These are phyloP conservation scores for Macrolepiota dolichaula DNA, from an alignment of 768 basidiomycete genomes.

Conservation along the genomic window DNA sequence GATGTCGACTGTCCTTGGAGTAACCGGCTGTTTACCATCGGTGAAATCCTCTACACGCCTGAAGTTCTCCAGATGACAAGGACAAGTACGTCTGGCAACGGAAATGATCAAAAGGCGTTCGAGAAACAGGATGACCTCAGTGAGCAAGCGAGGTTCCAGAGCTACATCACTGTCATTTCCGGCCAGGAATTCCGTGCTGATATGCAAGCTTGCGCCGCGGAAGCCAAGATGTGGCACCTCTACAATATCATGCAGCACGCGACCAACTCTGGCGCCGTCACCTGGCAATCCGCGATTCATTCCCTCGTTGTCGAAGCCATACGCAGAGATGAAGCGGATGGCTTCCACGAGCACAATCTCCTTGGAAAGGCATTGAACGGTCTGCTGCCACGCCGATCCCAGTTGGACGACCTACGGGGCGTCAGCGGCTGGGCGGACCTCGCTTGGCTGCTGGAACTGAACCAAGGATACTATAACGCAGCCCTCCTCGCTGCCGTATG, in stretches of 20 bases:
- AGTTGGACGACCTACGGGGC: constrained; percentile 11
- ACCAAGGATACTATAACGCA: constrained; percentile 24
- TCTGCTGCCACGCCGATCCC: constrained; percentile 19
- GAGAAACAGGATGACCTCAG: background rate
- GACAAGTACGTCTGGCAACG: no score
- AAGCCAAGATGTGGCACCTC: constrained; percentile 16
- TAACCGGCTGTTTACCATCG: constrained; percentile 7
- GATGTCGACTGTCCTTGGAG: constrained; percentile 4
- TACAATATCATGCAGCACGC: constrained; percentile 20
- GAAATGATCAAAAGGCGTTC: background rate
- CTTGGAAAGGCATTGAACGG: constrained; percentile 24
- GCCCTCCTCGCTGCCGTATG: constrained; percentile 22
- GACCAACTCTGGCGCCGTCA: constrained; percentile 14
- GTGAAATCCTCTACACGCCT: constrained; percentile 5
- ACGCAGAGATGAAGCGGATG: constrained; percentile 17
- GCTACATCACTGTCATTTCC: background rate
- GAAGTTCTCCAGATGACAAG: constrained; percentile 7
- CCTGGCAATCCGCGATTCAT: constrained; percentile 21
- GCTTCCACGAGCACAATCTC: constrained; percentile 14
- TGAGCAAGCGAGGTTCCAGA: background rate
- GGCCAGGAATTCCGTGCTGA: constrained; percentile 2
- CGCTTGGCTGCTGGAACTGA: constrained; percentile 23
- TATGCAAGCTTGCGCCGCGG: constrained; percentile 9
- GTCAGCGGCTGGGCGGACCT: constrained; percentile 22
- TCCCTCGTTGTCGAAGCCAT: constrained; percentile 21